A percentile compares a stretch with the other conserved stretches of the same genome.
phyloP scores from a whole-genome alignment of 2,329 filamentous ascomycete genomes.

The Xylaria arbuscula region DNA sequence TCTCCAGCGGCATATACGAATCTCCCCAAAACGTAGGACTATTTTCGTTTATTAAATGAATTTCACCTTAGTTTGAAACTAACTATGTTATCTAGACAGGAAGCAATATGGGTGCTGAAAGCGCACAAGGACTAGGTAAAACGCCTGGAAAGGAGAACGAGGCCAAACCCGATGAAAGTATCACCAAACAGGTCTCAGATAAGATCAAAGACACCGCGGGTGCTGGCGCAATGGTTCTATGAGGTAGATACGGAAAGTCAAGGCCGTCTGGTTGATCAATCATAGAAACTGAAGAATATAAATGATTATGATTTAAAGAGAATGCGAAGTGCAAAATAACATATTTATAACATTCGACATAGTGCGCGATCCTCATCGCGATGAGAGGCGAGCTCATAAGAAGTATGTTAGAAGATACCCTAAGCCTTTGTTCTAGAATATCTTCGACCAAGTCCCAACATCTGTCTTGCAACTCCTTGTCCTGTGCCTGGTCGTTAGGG shows the following conservation, averaged over 20 bases:
- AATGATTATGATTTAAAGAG: not conserved
- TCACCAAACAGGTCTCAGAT: not conserved
- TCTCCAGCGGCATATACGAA: constrained; percentile 25
- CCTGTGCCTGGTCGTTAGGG: constrained; percentile 55
- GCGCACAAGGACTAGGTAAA: not conserved
- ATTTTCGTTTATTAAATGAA: not conserved
- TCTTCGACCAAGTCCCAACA: constrained; percentile 59
- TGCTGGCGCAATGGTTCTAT: not conserved
- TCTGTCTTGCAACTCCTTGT: constrained; percentile 56
- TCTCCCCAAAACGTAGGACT: constrained; percentile 12
- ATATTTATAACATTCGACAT: too few relatives aligned
- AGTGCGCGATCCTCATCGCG: not conserved
- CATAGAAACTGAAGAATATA: not conserved
- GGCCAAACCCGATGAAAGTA: not conserved
- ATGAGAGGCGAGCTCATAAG: not conserved
- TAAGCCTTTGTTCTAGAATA: constrained; percentile 55
- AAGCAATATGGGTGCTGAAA: not conserved
- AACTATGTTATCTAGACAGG: not conserved
- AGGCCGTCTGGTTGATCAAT: not conserved
- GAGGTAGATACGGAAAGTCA: not conserved
- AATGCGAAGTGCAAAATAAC: not conserved
- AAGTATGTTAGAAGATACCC: not conserved
- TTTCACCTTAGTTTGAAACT: not conserved
- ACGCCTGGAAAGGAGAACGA: not conserved
- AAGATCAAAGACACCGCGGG: not conserved